Base-by-base conservation (phyloP, 2,329 filamentous ascomycete species). In the Trichoderma atrobrunneum region DNA sequence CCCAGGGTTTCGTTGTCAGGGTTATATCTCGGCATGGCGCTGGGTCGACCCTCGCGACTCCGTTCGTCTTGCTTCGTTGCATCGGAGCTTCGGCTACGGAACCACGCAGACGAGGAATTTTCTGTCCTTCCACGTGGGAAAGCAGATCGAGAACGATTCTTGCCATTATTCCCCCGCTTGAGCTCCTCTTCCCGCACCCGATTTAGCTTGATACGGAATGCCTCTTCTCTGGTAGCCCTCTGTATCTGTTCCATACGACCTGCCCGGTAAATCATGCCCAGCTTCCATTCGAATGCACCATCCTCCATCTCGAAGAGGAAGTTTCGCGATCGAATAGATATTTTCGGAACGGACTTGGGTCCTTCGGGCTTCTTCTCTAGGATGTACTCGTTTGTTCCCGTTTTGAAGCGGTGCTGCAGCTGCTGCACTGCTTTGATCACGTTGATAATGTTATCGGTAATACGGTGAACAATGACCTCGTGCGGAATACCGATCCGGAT, bases 281-380 rank as follows among this genome's bases (percentile, higher is more conserved):
- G 85, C 79, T 98, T 98, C 93, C 95, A 99, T 80, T 99, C 96
- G 78, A 99, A 99, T 0, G 93, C 92, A 64, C 96, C 95, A 79
- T 99, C 96, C 82, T 99, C 96, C 43, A 99, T 86, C 78, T 98
- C 95, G 72, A 99, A 95, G 3, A 97, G 83, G 28, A 99, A 86
- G 6, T 92, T 93, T 76, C 93, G 92, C 70, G 92, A 92, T 66
- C 94, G 90, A 11, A 99, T 76, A 0, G 94, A 95, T 26, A 99
- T 85, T 78, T 93, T 95, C 1, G 96, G 96, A 0, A 99, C 90
- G 60, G 89, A 85, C 80, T 97, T 98, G 0, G 97, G 94, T 0
- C 88, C 91, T 81, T 97, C 94, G 0, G 96, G 94, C 11, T 88
- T 87, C 81, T 97, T 98, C 18, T 92, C 90, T 3, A 97, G 85